These are phyloP conservation scores for Verticillium tricorpus DNA, from an alignment of 2,329 filamentous ascomycete species.

Conservation along the genomic window DNA sequence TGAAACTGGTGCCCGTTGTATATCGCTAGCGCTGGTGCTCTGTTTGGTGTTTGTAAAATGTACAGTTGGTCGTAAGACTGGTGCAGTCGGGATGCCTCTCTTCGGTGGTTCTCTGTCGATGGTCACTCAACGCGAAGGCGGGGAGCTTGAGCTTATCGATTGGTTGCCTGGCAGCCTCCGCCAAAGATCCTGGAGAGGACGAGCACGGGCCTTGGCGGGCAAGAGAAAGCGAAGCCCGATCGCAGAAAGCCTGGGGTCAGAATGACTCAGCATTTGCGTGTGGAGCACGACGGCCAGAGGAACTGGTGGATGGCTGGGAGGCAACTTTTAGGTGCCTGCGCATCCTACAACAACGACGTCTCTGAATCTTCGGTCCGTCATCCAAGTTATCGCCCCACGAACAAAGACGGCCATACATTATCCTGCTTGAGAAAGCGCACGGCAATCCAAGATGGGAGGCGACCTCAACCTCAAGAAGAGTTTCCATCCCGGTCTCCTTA, in stretches of 20 bases:
- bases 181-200: background rate
- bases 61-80: slow-evolving; percentile 3
- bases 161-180: slow-evolving; percentile 1
- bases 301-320: slow-evolving; percentile 1
- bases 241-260: background rate
- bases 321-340: slow-evolving; percentile 5
- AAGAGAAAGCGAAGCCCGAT: too few relatives aligned
- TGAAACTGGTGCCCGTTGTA: too few relatives aligned
- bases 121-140: slow-evolving; percentile 3
- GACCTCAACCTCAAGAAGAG: slow-evolving; percentile 94
- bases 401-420: background rate
- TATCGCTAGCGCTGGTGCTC: background rate
- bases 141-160: slow-evolving; percentile 13
- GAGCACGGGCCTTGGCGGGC: too few relatives aligned
- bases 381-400: too few relatives aligned
- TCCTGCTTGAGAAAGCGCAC: background rate
- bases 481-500: slow-evolving; percentile 88
- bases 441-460: slow-evolving; percentile 63
- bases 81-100: slow-evolving; percentile 1
- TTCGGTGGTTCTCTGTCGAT: background rate
- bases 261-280: background rate
- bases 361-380: too few relatives aligned
- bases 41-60: background rate
- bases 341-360: background rate
- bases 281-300: background rate